Evolutionary conservation across 2,329 filamentous ascomycete species (phyloP).

Genomic region (Hymenoscyphus infarciens): DNA sequence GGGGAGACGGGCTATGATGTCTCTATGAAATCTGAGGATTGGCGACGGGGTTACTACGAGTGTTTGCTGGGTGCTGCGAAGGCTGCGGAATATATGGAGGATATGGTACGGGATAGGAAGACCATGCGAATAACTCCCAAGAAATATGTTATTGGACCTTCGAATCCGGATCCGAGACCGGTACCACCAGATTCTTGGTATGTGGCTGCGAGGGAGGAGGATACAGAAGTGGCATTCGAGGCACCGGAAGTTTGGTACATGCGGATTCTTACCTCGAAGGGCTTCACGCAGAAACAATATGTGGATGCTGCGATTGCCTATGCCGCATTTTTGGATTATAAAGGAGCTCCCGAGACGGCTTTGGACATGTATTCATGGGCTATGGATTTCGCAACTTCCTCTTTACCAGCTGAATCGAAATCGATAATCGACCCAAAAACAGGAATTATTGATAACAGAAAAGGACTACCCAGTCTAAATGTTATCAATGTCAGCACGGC

Average conservation of each 20-base stretch:
- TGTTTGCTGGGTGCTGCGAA: slow-evolving; percentile 73
- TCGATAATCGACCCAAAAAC: slow-evolving; percentile 59
- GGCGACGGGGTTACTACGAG: slow-evolving; percentile 83
- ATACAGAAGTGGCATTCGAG: slow-evolving; percentile 68
- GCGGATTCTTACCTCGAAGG: slow-evolving; percentile 74
- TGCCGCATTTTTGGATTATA: slow-evolving; percentile 81
- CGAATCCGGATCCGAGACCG: slow-evolving; percentile 75
- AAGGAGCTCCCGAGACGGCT: slow-evolving; percentile 61
- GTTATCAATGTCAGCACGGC: slow-evolving; percentile 72
- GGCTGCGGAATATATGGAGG: slow-evolving; percentile 77
- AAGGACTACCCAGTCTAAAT: slow-evolving; percentile 63
- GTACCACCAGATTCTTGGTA: slow-evolving; percentile 58
- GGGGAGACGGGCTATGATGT: slow-evolving; percentile 43
- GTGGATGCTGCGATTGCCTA: slow-evolving; percentile 80
- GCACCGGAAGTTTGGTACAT: slow-evolving; percentile 75
- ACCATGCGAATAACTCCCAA: slow-evolving; percentile 65
- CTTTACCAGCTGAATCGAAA: slow-evolving; percentile 41
- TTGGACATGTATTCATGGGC: slow-evolving; percentile 72
- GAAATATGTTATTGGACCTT: slow-evolving; percentile 74
- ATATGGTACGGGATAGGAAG: slow-evolving; percentile 68
- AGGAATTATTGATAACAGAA: slow-evolving; percentile 58
- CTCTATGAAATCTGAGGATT: slow-evolving; percentile 69
- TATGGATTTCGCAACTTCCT: slow-evolving; percentile 66
- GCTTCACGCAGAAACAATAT: slow-evolving; percentile 74
- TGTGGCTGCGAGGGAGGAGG: slow-evolving; percentile 66